phyloP scores from a whole-genome alignment of 2,329 filamentous ascomycete species.

The Pestalotiopsis sp. region DNA sequence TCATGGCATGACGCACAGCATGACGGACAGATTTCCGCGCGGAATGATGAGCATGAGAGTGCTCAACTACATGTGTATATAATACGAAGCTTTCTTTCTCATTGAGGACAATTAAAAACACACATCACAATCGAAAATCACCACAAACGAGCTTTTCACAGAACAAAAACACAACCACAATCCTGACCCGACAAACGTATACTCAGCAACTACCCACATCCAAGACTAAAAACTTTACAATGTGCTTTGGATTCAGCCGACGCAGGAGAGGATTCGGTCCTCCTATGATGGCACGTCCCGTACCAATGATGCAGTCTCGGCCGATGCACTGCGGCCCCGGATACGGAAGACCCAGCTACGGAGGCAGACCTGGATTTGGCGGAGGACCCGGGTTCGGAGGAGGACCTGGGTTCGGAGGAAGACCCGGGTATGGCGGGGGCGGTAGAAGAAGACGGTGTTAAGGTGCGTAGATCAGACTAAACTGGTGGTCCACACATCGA shows the following conservation, averaged over 20 bases:
- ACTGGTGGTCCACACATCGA: background rate
- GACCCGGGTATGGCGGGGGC: background rate
- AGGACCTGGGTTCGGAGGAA: background rate
- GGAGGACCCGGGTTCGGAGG: background rate
- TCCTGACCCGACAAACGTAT: fast-evolving
- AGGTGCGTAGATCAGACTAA: background rate
- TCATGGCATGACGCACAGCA: background rate
- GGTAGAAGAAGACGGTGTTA: background rate
- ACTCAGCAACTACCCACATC: background rate
- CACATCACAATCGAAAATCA: background rate
- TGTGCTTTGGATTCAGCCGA: background rate
- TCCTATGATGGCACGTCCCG: background rate
- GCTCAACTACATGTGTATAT: background rate
- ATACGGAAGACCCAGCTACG: background rate
- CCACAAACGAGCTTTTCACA: no score
- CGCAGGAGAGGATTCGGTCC: background rate
- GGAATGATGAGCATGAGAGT: background rate
- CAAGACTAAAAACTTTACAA: background rate
- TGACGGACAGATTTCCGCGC: background rate
- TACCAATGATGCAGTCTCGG: background rate
- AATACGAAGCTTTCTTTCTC: background rate
- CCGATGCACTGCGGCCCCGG: background rate
- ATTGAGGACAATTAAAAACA: fast-evolving
- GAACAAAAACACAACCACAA: background rate
- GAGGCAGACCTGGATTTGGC: background rate